Evolutionary conservation across 768 basidiomycete genomes (phyloP), one percentile per base, ranked within the genome.

Genomic region (Rhodosporidiobolus sp.): DNA sequence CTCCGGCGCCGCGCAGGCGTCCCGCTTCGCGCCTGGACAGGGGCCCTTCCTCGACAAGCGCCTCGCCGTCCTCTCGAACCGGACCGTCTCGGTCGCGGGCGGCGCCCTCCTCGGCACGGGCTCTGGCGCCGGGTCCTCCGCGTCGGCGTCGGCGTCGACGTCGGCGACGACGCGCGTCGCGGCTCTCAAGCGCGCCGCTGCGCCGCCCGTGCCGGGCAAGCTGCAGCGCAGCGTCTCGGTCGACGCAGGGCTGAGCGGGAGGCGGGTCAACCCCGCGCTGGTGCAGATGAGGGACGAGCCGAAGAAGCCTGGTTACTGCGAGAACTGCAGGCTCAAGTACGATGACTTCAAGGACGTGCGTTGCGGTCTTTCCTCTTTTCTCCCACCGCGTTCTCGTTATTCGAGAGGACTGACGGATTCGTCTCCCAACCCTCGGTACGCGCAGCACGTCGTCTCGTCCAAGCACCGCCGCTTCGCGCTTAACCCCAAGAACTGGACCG

Each of bases 251-350:
- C 56, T 79, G 57, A 77, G 72, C 52, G 70, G 66, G 10, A 66
- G 64, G 60, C 71, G 76, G 10, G 70, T 48, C 19, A 75, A 59
- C 67, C 76, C 24, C 63, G 67, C 48, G 11, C 69, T 70, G 14
- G 52, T 34, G 43, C 55, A 43, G 38, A 14, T 43, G 7, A 43
- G 64, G 50, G 90, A 93, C 69, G 92, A 95, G 82, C 88, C 88
- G 26, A 87, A 86, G 73, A 97, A 96, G 78, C 90, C 94, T 9
- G 96, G 96, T 9, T 98, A 97, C 81, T 99, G 96, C 81, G 96
- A 99, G 81, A 94, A 93, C 80, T 99, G 96, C 81, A 86, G 95
- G 50, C 79, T 85, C 67, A 92, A 92, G 81, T 99, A 94, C 78
- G 88, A 89, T 0, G 89, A 95, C 81, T 95, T 98, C 77, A 86